These are phyloP conservation scores for Citeromyces siamensis DNA, from an alignment of 1,139 yeast species.

Conservation along the genomic window DNA sequence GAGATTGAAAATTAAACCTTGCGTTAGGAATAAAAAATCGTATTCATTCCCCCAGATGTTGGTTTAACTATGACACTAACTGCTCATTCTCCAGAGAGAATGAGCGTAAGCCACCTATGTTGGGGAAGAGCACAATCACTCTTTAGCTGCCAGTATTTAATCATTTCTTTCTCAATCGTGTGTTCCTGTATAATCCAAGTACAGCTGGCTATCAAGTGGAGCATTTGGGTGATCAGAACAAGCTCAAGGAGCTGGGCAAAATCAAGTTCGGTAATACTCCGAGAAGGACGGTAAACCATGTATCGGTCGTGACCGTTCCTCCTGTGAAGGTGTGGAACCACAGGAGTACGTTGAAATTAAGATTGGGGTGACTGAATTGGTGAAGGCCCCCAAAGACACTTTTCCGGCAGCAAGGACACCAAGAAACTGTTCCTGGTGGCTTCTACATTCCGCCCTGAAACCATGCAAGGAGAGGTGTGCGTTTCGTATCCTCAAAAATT, in stretches of 20 bases:
- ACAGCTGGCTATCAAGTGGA: too few relatives aligned
- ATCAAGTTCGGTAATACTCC: slow-evolving; percentile 97
- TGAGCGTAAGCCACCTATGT: too few relatives aligned
- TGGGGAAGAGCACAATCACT: too few relatives aligned
- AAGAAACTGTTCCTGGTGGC: slow-evolving; percentile 81
- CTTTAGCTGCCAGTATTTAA: too few relatives aligned
- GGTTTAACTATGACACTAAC: too few relatives aligned
- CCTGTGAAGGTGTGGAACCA: slow-evolving; percentile 96
- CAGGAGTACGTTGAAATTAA: slow-evolving; percentile 95
- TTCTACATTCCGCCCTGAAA: slow-evolving; percentile 97
- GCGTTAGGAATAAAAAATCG: too few relatives aligned
- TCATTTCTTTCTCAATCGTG: too few relatives aligned
- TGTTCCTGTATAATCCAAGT: too few relatives aligned
- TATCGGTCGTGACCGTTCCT: slow-evolving; percentile 96
- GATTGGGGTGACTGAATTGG: slow-evolving; percentile 53
- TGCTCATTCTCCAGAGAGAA: too few relatives aligned
- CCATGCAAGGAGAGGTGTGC: slow-evolving; percentile 98
- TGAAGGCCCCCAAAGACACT: slow-evolving; percentile 33
- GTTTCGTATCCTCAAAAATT: slow-evolving; percentile 94
- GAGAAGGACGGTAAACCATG: slow-evolving; percentile 99
- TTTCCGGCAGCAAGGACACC: slow-evolving; percentile 31
- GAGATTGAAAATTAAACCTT: too few relatives aligned
- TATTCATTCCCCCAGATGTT: too few relatives aligned
- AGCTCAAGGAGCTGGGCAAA: slow-evolving; percentile 75
- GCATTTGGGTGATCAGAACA: too few relatives aligned